phyloP scores from a whole-genome alignment of 805 yeast genomes.

The Suhomyces pyralidae region DNA sequence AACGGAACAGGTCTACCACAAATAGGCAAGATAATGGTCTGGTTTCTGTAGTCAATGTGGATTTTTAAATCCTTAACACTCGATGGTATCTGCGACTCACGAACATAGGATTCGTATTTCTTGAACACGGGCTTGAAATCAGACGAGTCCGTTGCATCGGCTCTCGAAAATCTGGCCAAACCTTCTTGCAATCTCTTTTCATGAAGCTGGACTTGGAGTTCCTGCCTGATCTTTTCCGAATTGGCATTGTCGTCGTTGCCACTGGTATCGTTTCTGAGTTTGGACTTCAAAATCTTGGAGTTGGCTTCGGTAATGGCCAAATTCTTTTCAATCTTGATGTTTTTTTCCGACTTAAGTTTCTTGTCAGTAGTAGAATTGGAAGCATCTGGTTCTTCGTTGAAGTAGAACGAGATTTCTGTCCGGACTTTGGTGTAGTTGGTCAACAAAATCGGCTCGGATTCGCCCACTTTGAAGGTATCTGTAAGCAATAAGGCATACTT shows the following conservation, averaged over 20 bases:
- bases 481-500: slow-evolving; percentile 70
- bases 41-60: slow-evolving; percentile 83
- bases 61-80: slow-evolving; percentile 80
- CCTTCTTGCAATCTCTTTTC: slow-evolving; percentile 87
- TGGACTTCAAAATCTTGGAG: slow-evolving; percentile 73
- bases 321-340: slow-evolving; percentile 28
- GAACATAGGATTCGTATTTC: slow-evolving; percentile 88
- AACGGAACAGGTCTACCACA: slow-evolving; percentile 97
- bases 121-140: slow-evolving; percentile 76
- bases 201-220: slow-evolving; percentile 78
- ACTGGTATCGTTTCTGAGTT: slow-evolving; percentile 72
- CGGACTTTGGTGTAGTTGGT: slow-evolving; percentile 72
- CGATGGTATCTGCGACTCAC: slow-evolving; percentile 88
- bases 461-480: slow-evolving; percentile 75
- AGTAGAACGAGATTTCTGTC: slow-evolving; percentile 77
- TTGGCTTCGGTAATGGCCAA: slow-evolving; percentile 32
- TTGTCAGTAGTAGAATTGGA: slow-evolving; percentile 16
- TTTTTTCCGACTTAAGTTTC: slow-evolving; percentile 40
- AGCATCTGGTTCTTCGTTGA: slow-evolving; percentile 57
- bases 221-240: slow-evolving; percentile 76
- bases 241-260: slow-evolving; percentile 61
- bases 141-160: slow-evolving; percentile 63
- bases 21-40: slow-evolving; percentile 86
- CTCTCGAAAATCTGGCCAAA: slow-evolving; percentile 71
- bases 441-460: slow-evolving; percentile 57